Evolutionary conservation across 805 yeast species (phyloP), one percentile per base, ranked within the genome.

Genomic region (Yamadazyma ubonensis): DNA sequence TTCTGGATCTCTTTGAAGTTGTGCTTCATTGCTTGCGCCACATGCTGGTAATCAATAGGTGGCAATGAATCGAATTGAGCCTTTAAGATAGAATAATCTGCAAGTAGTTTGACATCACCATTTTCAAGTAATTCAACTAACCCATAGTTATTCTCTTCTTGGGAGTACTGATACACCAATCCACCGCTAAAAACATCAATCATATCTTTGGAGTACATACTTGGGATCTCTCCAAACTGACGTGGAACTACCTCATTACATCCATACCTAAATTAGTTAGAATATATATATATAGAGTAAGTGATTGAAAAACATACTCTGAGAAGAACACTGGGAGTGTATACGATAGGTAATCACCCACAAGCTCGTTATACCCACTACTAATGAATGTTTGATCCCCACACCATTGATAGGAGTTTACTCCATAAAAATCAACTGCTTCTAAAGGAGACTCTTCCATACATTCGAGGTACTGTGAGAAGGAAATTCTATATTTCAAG

Each of bases 191-290:
- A 87, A 1, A 80, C 83, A 10, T 72, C 72, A 18, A 79, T 67
- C 97, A 90, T 89, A 30, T 77, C 77, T 7, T 65, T 58, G 0
- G 95, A 82, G 54, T 78, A 87, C 16, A 90, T 66, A 2, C 86
- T 70, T 14, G 68, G 70, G 18, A 88, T 76, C 57, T 90, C 97
- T 30, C 82, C 86, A 61, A 90, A 90, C 4, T 62, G 50, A 45
- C 97, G 75, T 2, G 97, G 97, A 18, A 68, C 61, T 2, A 89
- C 83, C 44, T 78, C 81, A 55, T 89, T 89, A 62, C 97, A 89
- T 5, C 97, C 97, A 63, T 61, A 68, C 19, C 46, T 42, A 27
- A 11, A 38, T 5, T 64, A 59, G 28, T 35, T 31, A 23, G 23
- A 23, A 29, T 20, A 52, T n/a, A 49, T 49, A 51, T 54, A 49